Base-by-base conservation (phyloP, 2,329 filamentous ascomycete species). In the Fusarium tanahbumbuense region DNA sequence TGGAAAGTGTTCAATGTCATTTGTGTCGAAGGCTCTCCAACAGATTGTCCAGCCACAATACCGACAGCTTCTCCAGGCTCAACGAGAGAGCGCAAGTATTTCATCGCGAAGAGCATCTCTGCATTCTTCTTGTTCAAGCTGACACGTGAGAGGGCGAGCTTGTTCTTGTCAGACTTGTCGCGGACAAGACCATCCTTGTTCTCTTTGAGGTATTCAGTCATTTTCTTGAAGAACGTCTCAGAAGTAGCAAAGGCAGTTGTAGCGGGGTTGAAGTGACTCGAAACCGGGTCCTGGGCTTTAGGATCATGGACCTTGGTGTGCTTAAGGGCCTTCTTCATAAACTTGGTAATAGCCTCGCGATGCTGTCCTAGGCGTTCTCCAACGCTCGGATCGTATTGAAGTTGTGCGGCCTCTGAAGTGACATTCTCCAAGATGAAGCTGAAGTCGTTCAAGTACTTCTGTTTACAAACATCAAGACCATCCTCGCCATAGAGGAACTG, bases 1-100 rank as follows among this genome's bases (percentile, higher is more conserved):
- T 99, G 96, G 88, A 99, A 99, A 28, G 97, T 99, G 83, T 99
- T 99, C 58, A 99, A 84, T 10, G 97, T 99, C 97, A 99, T 99
- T 80, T 99, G 96, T 13, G 96, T 99, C 4, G 94, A 98, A 11
- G 97, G 96, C 78, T 99, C 97, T 78, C 96, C 96, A 44, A 99
- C 91, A 32, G 95, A 98, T 81, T 99, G 96, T 12, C 94, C 94
- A 53, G 97, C 97, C 63, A 99, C 93, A 68, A 99, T 97, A 72
- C 96, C 96, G 27, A 99, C 94, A 27, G 96, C 95, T 83, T 99
- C 97, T 47, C 96, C 96, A 28, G 96, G 93, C 75, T 99, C 95
- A 25, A 98, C 92, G 11, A 98, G 87, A 3, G 94, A 97, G 73
- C 91, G 92, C 72, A 98, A 86, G 77, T 98, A 99, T 79, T 98